Base-by-base conservation (phyloP, 78 protist species). In the Dictyostelium purpureum region DNA sequence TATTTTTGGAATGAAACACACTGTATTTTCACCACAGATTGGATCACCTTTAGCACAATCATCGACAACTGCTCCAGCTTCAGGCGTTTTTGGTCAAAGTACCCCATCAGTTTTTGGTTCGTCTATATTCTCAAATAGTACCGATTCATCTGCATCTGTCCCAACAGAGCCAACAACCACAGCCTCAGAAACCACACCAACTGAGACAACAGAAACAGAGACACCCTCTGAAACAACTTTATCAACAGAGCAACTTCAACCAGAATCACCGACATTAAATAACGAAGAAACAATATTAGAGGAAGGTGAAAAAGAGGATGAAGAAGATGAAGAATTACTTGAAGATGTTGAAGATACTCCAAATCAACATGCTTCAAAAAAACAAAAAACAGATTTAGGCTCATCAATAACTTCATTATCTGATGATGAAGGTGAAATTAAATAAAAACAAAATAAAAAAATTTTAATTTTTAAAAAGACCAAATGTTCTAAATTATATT, bases 331-430 rank as follows among this genome's bases (percentile, higher is more conserved):
- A 18, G 90, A 82, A 10, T 11, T 43, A 6, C 61, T 67, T 14
- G 81, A 75, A 33, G 38, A 56, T 11, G 38, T 51, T 6, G 71
- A 11, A 63, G 12, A 16, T 28, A 16, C 6, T 21, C 11, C 54
- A 31, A 54, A 63, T 12, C n/a, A 54, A 57, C 92, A 85, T 49
- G 71, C 45, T 26, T 37, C 66, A 26, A 85, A 85, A 69, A 85
- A 85, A 85, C 92, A 73, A 61, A 85, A 73, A n/a, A 24, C 73
- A 14, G 76, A 71, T 28, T 37, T 73, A 12, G 82, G 77, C 35
- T 40, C 92, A 16, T 51, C 81, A 19, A 33, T 43, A 21, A 45
- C n/a, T 10, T 45, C 81, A 4, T 43, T 35, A 6, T 49, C 82
- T 14, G 92, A 85, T 45, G 82, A 56, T 10, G 92, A 85, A 35